A percentile compares a stretch with the other conserved stretches of the same genome.
Conservation (phyloP, 2,329 filamentous ascomycete genomes). For the Cladosporium sphaerospermum region DNA sequence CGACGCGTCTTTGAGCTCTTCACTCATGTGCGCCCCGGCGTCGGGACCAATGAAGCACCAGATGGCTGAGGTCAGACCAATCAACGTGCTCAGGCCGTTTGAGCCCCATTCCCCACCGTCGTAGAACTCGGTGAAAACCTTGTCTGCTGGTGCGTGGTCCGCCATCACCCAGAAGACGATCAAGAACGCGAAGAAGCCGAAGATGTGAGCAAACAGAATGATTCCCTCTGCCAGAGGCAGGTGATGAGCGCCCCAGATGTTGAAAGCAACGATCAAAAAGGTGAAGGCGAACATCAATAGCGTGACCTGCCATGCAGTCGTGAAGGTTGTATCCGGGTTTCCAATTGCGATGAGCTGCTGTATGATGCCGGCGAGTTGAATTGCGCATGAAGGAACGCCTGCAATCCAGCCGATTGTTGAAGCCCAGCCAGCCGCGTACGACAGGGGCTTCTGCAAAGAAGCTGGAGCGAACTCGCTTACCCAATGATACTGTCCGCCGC, state of each 20-base stretch:
- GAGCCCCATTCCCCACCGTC: slow-evolving; percentile 34
- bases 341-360: slow-evolving; percentile 22
- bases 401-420: slow-evolving; percentile 6
- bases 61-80: slow-evolving; percentile 10
- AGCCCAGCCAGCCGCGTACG: slow-evolving; percentile 25
- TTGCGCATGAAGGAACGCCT: slow-evolving; percentile 1
- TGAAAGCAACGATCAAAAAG: slow-evolving; percentile 14
- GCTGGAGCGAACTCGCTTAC: slow-evolving; percentile 28
- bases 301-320: slow-evolving; percentile 38
- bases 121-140: slow-evolving; percentile 32
- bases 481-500: slow-evolving; percentile 29
- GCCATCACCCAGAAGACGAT: slow-evolving; percentile 16
- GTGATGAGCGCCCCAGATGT: slow-evolving; percentile 13
- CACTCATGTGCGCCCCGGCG: slow-evolving; percentile 14
- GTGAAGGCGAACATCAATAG: slow-evolving; percentile 24
- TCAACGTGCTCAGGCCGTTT: slow-evolving; percentile 9
- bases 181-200: slow-evolving; percentile 16
- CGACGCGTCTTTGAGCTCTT: slow-evolving; percentile 17
- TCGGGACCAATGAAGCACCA: slow-evolving; percentile 7
- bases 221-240: slow-evolving; percentile 14
- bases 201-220: slow-evolving; percentile 13
- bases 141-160: slow-evolving; percentile 18
- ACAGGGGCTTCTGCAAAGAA: slow-evolving; percentile 21
- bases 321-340: slow-evolving; percentile 32
- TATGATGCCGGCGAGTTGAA: neutral